phyloP scores from a whole-genome alignment of 176 grass and related monocot genomes.

The Carex littledalei region DNA sequence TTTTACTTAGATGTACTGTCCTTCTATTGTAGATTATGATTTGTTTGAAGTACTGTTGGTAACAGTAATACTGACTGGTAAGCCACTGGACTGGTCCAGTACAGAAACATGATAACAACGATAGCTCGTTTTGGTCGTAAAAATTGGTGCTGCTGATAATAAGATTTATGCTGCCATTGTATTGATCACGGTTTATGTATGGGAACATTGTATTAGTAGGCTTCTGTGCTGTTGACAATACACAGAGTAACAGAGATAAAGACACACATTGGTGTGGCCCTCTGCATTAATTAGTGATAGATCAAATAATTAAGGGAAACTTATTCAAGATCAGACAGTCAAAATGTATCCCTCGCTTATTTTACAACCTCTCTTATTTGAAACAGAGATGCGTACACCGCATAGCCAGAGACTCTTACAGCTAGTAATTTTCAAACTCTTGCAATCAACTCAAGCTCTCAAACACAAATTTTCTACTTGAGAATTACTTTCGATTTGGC shows the following conservation, averaged over 20 bases:
- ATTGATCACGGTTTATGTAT: not conserved
- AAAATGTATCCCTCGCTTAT: not conserved
- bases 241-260: too few relatives aligned
- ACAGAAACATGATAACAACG: not conserved
- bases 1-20: not conserved
- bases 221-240: too few relatives aligned
- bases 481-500: constrained; percentile 43
- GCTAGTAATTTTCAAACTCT: not conserved
- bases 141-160: not conserved
- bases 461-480: not conserved
- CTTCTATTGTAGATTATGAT: not conserved
- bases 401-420: not conserved
- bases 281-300: not conserved
- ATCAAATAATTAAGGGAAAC: not conserved
- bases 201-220: not conserved
- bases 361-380: not conserved
- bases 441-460: not conserved
- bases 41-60: not conserved
- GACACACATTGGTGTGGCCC: too few relatives aligned
- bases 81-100: not conserved
- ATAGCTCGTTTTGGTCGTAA: too few relatives aligned
- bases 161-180: not conserved
- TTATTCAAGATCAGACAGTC: not conserved
- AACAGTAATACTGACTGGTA: not conserved
- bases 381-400: not conserved